These are phyloP conservation scores for Schoenoplectus tabernaemontani DNA, from an alignment of 202 grass and related monocot genomes.

Conservation along the genomic window DNA sequence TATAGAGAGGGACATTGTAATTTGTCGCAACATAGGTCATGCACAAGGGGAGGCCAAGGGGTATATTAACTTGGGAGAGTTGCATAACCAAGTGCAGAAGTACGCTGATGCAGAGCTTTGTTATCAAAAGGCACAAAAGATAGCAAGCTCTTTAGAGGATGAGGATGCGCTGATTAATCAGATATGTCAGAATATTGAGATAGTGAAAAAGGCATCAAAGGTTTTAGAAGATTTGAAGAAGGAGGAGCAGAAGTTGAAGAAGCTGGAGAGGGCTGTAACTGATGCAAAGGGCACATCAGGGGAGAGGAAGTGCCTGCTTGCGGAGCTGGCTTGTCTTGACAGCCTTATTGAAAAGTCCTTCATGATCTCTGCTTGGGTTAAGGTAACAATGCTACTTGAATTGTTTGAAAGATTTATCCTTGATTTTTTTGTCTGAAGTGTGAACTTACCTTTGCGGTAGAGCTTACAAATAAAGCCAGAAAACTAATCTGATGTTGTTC, in stretches of 20 bases:
- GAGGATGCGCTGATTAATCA: slow-evolving; percentile 62
- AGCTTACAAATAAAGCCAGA: not conserved
- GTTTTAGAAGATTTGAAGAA: slow-evolving; percentile 58
- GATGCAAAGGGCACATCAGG: slow-evolving; percentile 49
- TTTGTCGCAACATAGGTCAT: slow-evolving; percentile 71
- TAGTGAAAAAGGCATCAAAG: slow-evolving; percentile 51
- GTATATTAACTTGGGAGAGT: slow-evolving; percentile 76
- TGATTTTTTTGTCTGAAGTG: not conserved
- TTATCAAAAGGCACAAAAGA: slow-evolving; percentile 53
- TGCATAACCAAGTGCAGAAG: slow-evolving; percentile 47
- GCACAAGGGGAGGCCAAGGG: slow-evolving; percentile 88
- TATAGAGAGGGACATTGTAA: slow-evolving; percentile 74
- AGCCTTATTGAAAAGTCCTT: slow-evolving; percentile 56
- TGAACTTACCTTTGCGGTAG: not conserved
- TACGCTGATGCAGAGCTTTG: slow-evolving; percentile 63
- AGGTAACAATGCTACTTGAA: slow-evolving; percentile 42
- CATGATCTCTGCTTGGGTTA: slow-evolving; percentile 65
- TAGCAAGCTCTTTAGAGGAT: slow-evolving; percentile 58
- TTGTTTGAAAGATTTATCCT: not conserved
- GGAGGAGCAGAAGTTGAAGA: slow-evolving; percentile 76
- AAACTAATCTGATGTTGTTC: not conserved
- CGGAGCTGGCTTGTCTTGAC: slow-evolving; percentile 52
- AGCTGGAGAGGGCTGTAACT: slow-evolving; percentile 47
- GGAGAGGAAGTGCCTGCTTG: slow-evolving; percentile 76
- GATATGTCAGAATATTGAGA: slow-evolving; percentile 64